Percentiles rank a stretch among this genome's conserved stretches.
These are phyloP conservation scores for Suhomyces atakaporum DNA, from an alignment of 1,139 yeast species.

Conservation along the genomic window DNA sequence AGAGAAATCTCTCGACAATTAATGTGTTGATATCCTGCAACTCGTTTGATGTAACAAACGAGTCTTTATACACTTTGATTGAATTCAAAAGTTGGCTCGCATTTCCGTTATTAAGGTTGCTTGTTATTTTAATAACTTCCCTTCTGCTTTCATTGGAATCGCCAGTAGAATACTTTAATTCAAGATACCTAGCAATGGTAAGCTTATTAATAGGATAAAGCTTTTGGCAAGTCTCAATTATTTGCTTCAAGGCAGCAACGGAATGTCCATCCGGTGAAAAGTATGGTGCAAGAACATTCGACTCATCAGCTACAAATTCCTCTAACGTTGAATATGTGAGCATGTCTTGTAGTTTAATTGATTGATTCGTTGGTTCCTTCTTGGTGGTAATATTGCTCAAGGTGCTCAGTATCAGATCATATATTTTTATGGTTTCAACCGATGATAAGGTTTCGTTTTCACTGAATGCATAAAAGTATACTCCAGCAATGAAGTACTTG, in stretches of 20 bases:
- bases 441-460: conserved; percentile 21
- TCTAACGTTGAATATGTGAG: neutral
- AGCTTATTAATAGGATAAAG: conserved; percentile 46
- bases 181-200: conserved; percentile 37
- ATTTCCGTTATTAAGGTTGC: conserved; percentile 35
- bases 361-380: conserved; percentile 2
- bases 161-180: conserved; percentile 25
- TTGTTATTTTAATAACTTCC: conserved; percentile 33
- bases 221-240: conserved; percentile 41
- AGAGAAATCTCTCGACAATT: conserved; percentile 43
- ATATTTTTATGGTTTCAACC: conserved; percentile 32
- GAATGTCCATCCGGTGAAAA: conserved; percentile 26
- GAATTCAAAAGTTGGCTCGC: conserved; percentile 29
- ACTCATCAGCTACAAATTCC: conserved; percentile 5
- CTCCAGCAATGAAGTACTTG: conserved; percentile 26
- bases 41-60: conserved; percentile 28
- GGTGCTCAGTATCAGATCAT: conserved; percentile 32
- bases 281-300: conserved; percentile 21
- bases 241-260: conserved; percentile 22
- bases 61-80: conserved; percentile 26
- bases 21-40: conserved; percentile 29
- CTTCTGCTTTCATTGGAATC: conserved; percentile 20
- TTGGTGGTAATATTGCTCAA: conserved; percentile 13
- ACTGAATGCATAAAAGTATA: conserved; percentile 24
- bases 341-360: neutral